phyloP scores from a whole-genome alignment of 1,139 yeast species.

The Blastobotrys aristatus region DNA sequence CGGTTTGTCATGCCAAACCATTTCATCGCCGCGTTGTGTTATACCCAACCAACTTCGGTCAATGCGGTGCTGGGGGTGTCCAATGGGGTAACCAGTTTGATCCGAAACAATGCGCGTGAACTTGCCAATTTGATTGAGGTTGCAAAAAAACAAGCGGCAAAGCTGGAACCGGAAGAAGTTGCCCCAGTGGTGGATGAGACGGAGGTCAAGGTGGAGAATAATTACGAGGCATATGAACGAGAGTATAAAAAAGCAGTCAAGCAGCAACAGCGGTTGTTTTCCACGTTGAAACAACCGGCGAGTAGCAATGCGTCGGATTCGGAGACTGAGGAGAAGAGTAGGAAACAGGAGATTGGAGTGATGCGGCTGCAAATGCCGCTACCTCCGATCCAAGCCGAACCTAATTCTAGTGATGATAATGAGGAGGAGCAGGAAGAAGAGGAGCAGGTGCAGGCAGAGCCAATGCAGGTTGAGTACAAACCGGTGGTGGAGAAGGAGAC shows the following conservation, averaged over 20 bases:
- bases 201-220: constrained; percentile 10
- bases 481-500: constrained; percentile 5
- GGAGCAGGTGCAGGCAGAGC: constrained; percentile 11
- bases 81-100: constrained; percentile 50
- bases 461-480: constrained; percentile 8
- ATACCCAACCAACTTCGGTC: constrained; percentile 52
- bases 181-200: constrained; percentile 11
- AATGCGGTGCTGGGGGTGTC: constrained; percentile 53
- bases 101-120: constrained; percentile 51
- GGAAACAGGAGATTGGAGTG: constrained; percentile 10
- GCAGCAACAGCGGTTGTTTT: constrained; percentile 17
- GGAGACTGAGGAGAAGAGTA: constrained; percentile 1
- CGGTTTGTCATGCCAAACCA: constrained; percentile 83
- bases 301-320: not conserved
- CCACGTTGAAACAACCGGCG: not conserved
- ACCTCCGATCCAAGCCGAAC: constrained; percentile 15
- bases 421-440: constrained; percentile 14
- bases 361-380: constrained; percentile 19
- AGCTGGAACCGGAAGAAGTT: constrained; percentile 13
- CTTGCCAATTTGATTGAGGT: constrained; percentile 49
- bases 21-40: constrained; percentile 57
- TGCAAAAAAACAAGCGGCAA: constrained; percentile 19
- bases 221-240: constrained; percentile 23
- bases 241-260: constrained; percentile 18
- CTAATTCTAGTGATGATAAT: constrained; percentile 15